phyloP scores from a whole-genome alignment of 2,329 filamentous ascomycete genomes.

The Alternaria incomplexa region DNA sequence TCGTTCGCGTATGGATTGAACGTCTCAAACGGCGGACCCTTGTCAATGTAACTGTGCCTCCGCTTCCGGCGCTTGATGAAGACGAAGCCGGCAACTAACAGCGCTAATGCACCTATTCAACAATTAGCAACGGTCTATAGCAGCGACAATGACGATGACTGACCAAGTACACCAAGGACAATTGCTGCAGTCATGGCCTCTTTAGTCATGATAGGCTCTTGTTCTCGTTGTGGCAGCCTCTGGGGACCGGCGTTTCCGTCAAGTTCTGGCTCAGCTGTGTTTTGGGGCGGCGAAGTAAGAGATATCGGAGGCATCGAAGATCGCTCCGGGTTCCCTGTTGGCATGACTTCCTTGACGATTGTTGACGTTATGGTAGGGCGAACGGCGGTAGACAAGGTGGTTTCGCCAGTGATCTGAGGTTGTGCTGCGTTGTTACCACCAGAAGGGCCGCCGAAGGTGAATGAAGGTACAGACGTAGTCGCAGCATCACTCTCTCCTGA shows the following conservation, averaged over 20 bases:
- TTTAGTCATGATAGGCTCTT: constrained; percentile 30
- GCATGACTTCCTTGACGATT: not conserved
- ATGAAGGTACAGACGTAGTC: constrained; percentile 1
- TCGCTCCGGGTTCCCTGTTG: not conserved
- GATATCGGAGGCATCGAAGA: not conserved
- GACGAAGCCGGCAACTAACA: constrained; percentile 28
- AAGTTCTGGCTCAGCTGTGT: not conserved
- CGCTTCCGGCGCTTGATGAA: constrained; percentile 35
- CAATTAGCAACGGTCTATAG: not conserved
- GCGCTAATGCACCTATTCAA: constrained; percentile 33
- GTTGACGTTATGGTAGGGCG: constrained; percentile 5
- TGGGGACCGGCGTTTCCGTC: not conserved
- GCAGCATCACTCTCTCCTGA: not conserved
- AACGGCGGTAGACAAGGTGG: not conserved
- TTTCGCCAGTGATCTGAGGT: constrained; percentile 12
- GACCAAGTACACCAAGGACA: constrained; percentile 40
- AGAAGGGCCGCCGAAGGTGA: constrained; percentile 7
- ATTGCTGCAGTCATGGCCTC: constrained; percentile 41
- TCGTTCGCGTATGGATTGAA: constrained; percentile 34
- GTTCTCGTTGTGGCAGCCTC: not conserved
- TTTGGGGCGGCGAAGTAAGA: not conserved
- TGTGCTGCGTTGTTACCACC: constrained; percentile 6
- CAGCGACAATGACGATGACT: not conserved
- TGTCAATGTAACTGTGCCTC: constrained; percentile 14
- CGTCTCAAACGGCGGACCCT: constrained; percentile 31